phyloP scores from a whole-genome alignment of 306 rosid genomes.

The Glycine latifolia region DNA sequence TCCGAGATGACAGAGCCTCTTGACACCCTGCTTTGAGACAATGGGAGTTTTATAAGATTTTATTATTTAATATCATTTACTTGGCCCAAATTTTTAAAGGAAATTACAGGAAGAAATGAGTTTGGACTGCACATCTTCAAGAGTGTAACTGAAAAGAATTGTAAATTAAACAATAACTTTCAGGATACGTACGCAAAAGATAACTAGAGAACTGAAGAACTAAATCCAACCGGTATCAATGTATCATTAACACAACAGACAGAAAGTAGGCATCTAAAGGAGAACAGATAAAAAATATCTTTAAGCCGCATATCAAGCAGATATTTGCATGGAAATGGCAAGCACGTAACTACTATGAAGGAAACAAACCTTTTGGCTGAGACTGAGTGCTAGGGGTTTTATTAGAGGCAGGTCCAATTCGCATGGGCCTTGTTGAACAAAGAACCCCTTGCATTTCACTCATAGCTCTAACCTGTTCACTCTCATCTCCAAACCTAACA shows the following conservation, averaged over 20 bases:
- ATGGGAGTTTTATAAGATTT: constrained; percentile 80
- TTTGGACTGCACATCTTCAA: constrained; percentile 64
- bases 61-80: constrained; percentile 61
- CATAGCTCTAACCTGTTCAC: constrained; percentile 87
- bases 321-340: neutral
- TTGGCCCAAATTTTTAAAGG: constrained; percentile 66
- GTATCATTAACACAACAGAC: neutral
- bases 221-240: neutral
- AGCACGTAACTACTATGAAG: constrained; percentile 7
- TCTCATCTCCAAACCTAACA: constrained; percentile 88
- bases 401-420: constrained; percentile 95
- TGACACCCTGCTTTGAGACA: constrained; percentile 97
- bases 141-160: constrained; percentile 56
- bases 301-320: constrained; percentile 15
- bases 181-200: constrained; percentile 23
- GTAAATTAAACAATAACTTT: constrained; percentile 30
- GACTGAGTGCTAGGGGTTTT: constrained; percentile 81
- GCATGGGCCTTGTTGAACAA: constrained; percentile 93
- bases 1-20: constrained; percentile 95
- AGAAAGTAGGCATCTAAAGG: neutral
- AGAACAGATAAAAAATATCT: neutral
- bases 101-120: constrained; percentile 68
- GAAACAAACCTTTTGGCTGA: constrained; percentile 81
- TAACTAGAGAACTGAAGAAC: constrained; percentile 15
- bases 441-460: constrained; percentile 94